Conservation (phyloP, 257 asterid species). For the Solanum arcanum region DNA sequence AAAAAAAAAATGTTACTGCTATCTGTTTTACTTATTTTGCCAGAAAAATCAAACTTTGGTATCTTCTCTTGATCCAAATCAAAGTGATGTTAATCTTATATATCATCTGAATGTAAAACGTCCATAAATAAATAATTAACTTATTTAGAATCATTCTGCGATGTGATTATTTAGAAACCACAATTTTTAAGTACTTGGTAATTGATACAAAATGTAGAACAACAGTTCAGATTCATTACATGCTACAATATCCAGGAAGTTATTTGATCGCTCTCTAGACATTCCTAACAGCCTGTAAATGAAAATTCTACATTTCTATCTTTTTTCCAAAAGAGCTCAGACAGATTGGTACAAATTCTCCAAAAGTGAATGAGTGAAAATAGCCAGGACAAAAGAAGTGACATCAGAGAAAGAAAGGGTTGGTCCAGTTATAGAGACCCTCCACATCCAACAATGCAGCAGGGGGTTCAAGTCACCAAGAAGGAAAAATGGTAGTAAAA, state of each 20-base stretch:
- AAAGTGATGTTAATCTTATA: neutral
- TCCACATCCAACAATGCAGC: neutral
- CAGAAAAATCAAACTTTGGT: neutral
- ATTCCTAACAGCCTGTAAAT: neutral
- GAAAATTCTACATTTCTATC: neutral
- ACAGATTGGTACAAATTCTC: neutral
- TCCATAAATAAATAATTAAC: neutral
- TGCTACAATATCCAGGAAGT: neutral
- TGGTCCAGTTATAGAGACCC: neutral
- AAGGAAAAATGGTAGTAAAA: neutral
- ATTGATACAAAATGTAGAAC: neutral
- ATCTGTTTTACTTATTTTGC: neutral
- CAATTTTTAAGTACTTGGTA: neutral
- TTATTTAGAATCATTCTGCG: neutral
- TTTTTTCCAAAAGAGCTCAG: neutral
- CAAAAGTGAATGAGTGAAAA: neutral
- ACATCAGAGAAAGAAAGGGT: neutral
- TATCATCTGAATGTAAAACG: neutral
- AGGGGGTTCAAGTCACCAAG: neutral
- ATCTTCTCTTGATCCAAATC: neutral
- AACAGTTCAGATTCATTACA: neutral
- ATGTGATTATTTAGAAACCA: neutral
- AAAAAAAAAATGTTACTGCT: neutral
- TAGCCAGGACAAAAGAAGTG: neutral
- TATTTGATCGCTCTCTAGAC: neutral